phyloP scores from a whole-genome alignment of 2,329 filamentous ascomycete species.

The Beauveria sp. region DNA sequence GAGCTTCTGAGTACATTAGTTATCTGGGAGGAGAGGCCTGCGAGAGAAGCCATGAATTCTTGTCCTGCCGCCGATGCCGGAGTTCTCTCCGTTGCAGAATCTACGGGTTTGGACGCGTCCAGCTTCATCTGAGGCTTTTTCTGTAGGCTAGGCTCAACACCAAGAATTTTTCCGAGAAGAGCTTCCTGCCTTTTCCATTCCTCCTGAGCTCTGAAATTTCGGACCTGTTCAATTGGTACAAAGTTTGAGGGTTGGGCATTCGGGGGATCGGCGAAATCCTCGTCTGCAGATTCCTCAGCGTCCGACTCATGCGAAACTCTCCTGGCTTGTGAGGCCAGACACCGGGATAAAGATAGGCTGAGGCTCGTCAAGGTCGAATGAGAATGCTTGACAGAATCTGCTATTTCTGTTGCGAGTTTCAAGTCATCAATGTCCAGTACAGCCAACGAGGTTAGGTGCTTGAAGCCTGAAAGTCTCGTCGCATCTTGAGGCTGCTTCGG shows the following conservation, averaged over 20 bases:
- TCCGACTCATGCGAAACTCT: conserved; percentile 31
- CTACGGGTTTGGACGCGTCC: conserved; percentile 13
- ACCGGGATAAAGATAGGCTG: conserved; percentile 50
- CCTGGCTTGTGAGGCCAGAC: conserved; percentile 36
- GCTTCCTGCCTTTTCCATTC: conserved; percentile 48
- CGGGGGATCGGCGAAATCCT: conserved; percentile 44
- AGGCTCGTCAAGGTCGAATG: conserved; percentile 46
- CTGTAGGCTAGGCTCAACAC: conserved; percentile 34
- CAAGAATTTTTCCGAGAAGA: conserved; percentile 45
- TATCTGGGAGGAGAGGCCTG: conserved; percentile 34
- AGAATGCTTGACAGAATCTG: conserved; percentile 46
- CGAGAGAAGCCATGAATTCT: conserved; percentile 27
- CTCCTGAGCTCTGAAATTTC: conserved; percentile 41
- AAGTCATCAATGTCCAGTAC: conserved; percentile 55
- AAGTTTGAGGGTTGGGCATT: conserved; percentile 23
- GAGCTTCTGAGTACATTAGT: conserved; percentile 34
- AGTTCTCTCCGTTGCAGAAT: conserved; percentile 3
- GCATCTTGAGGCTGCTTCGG: conserved; percentile 35
- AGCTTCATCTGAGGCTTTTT: conserved; percentile 27
- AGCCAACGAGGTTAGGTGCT: conserved; percentile 42
- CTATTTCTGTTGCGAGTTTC: conserved; percentile 48
- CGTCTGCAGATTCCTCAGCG: conserved; percentile 43
- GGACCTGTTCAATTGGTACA: conserved; percentile 35
- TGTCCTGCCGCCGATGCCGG: conserved; percentile 19
- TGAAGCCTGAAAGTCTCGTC: conserved; percentile 51